Percentiles rank a stretch among this genome's conserved stretches.
These are phyloP conservation scores for Pecoramyces ruminantium DNA, from an alignment of 192 early-diverging fungal genomes.

Conservation along the genomic window DNA sequence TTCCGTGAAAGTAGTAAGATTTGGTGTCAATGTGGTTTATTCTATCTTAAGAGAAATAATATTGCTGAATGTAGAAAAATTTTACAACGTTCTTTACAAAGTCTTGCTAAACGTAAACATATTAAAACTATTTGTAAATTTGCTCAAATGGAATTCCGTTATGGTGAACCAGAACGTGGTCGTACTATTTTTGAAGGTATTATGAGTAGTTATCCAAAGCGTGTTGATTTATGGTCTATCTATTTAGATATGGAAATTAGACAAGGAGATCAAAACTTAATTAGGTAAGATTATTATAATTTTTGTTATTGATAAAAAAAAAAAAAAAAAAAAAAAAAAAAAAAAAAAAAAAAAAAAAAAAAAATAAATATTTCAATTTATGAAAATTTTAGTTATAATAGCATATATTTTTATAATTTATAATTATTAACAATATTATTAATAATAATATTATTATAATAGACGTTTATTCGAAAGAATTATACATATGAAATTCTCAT, in stretches of 20 bases:
- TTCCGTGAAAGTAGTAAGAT: conserved; percentile 81
- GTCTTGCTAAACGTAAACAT: conserved; percentile 86
- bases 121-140: conserved; percentile 91
- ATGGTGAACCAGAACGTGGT: conserved; percentile 90
- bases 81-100: conserved; percentile 60
- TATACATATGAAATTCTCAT: conserved; percentile 70
- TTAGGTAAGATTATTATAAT: conserved; percentile 29
- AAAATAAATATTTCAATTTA: too few relatives aligned
- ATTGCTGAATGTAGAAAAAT: conserved; percentile 61
- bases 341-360: too few relatives aligned
- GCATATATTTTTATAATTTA: too few relatives aligned
- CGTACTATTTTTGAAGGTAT: conserved; percentile 95
- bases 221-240: conserved; percentile 88
- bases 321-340: too few relatives aligned
- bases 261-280: conserved; percentile 43
- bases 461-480: conserved; percentile 75
- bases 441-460: conserved; percentile 4
- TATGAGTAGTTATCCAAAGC: conserved; percentile 79
- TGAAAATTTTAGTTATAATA: too few relatives aligned
- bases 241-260: conserved; percentile 94
- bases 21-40: conserved; percentile 75
- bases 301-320: too few relatives aligned
- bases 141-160: conserved; percentile 93
- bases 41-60: conserved; percentile 55
- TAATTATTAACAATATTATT: too few relatives aligned